These are phyloP conservation scores for Xylaria sp. DNA, from an alignment of 2,329 filamentous ascomycete species.

Conservation along the genomic window DNA sequence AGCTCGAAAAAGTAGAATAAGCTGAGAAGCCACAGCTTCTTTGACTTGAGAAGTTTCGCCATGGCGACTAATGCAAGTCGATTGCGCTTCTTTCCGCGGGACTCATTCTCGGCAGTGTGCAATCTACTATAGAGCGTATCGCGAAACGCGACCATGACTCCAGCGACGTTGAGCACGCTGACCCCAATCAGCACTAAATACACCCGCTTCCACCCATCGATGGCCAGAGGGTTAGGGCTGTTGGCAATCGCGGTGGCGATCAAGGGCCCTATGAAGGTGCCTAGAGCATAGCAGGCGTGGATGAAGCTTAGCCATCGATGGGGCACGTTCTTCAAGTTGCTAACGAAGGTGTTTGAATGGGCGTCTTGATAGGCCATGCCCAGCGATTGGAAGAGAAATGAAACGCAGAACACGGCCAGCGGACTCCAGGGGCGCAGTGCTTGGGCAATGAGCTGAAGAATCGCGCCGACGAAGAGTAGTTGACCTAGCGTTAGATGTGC, in stretches of 20 bases:
- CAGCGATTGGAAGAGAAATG: constrained; percentile 67
- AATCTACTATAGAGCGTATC: constrained; percentile 56
- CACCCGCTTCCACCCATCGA: constrained; percentile 64
- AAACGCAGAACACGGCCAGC: constrained; percentile 66
- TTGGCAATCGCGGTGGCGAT: constrained; percentile 63
- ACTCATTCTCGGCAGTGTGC: constrained; percentile 9
- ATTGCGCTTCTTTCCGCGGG: constrained; percentile 44
- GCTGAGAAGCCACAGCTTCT: constrained; percentile 67
- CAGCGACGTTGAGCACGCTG: constrained; percentile 60
- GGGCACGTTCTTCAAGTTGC: constrained; percentile 58
- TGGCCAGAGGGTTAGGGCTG: constrained; percentile 40
- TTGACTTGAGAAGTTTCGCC: constrained; percentile 57
- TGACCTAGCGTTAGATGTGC: constrained; percentile 66
- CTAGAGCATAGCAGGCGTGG: constrained; percentile 70
- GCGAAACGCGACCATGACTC: constrained; percentile 62
- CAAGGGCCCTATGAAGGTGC: constrained; percentile 68
- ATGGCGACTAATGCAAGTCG: constrained; percentile 57
- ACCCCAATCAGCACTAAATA: constrained; percentile 67
- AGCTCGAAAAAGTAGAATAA: constrained; percentile 74
- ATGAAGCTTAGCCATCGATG: constrained; percentile 73
- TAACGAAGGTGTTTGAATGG: constrained; percentile 71
- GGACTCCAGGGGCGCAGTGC: constrained; percentile 66
- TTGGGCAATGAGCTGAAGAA: constrained; percentile 65
- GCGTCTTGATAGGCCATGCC: constrained; percentile 74
- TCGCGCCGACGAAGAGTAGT: constrained; percentile 66